Percentiles rank a stretch among this genome's conserved stretches.
Evolutionary conservation across 805 yeast species (phyloP).

Genomic region (Aciculoconidium aculeatum): DNA sequence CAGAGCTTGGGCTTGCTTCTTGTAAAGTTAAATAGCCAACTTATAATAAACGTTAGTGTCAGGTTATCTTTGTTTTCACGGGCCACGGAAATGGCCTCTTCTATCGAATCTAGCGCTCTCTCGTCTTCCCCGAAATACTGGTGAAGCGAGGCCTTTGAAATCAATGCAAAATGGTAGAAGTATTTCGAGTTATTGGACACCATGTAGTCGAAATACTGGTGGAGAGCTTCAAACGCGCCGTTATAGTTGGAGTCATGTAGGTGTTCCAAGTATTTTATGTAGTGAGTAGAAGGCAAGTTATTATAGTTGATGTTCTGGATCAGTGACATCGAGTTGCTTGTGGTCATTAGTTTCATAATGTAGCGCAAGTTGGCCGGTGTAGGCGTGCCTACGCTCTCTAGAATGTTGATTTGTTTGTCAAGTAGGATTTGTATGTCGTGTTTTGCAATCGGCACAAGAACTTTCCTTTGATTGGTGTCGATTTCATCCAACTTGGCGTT

Average conservation of each 20-base stretch:
- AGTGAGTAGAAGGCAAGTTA: constrained; percentile 39
- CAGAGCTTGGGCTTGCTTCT: constrained; percentile 58
- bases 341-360: constrained; percentile 42
- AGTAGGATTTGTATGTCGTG: constrained; percentile 46
- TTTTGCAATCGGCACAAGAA: constrained; percentile 37
- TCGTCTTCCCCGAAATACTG: constrained; percentile 59
- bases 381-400: constrained; percentile 48
- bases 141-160: constrained; percentile 67
- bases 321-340: constrained; percentile 31
- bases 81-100: constrained; percentile 84
- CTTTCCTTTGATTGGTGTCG: constrained; percentile 1
- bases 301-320: constrained; percentile 27
- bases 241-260: constrained; percentile 57
- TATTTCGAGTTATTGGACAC: constrained; percentile 58
- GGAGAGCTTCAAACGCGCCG: constrained; percentile 45
- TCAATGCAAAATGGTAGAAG: constrained; percentile 71
- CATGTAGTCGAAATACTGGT: constrained; percentile 69
- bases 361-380: constrained; percentile 40
- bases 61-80: constrained; percentile 74
- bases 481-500: no score
- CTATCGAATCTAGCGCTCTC: constrained; percentile 72
- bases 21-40: constrained; percentile 71
- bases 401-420: constrained; percentile 46
- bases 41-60: constrained; percentile 64
- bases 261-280: constrained; percentile 55